Conservation (phyloP, 139 green algal genomes). For the Limnomonas spitsbergensis region DNA sequence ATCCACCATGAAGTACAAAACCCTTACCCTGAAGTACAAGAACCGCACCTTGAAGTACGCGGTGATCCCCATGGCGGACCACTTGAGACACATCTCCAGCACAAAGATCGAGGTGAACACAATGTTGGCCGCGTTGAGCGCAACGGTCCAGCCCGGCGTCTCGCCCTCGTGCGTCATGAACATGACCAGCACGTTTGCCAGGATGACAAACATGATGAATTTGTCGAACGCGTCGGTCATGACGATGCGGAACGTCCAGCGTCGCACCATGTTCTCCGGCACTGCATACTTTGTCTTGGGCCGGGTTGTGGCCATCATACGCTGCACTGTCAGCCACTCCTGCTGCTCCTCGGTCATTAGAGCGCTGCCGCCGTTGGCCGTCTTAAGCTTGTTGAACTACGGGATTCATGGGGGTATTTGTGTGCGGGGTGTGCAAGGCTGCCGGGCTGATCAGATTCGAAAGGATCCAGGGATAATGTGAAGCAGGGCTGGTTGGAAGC, state of each 20-base stretch:
- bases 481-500: no score
- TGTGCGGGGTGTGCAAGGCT: no score
- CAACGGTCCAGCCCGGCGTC: slow-evolving; percentile 15
- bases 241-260: neutral
- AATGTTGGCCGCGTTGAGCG: slow-evolving; percentile 36
- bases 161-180: slow-evolving; percentile 22
- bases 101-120: slow-evolving; percentile 57
- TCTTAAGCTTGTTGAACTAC: slow-evolving; percentile 52
- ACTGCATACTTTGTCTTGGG: slow-evolving; percentile 1
- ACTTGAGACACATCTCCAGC: slow-evolving; percentile 61
- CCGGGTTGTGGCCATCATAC: slow-evolving; percentile 26
- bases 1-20: no score
- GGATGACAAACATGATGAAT: slow-evolving; percentile 20
- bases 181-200: slow-evolving; percentile 34
- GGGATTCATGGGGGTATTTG: no score
- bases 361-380: slow-evolving; percentile 26
- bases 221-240: slow-evolving; percentile 11
- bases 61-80: slow-evolving; percentile 27
- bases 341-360: slow-evolving; percentile 46
- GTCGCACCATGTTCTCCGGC: neutral
- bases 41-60: slow-evolving; percentile 16
- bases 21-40: no score
- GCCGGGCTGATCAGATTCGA: no score
- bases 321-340: slow-evolving; percentile 45
- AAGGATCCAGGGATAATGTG: no score